phyloP scores from a whole-genome alignment of 495 filamentous ascomycete genomes.

The Clavariopsis aquatica region DNA sequence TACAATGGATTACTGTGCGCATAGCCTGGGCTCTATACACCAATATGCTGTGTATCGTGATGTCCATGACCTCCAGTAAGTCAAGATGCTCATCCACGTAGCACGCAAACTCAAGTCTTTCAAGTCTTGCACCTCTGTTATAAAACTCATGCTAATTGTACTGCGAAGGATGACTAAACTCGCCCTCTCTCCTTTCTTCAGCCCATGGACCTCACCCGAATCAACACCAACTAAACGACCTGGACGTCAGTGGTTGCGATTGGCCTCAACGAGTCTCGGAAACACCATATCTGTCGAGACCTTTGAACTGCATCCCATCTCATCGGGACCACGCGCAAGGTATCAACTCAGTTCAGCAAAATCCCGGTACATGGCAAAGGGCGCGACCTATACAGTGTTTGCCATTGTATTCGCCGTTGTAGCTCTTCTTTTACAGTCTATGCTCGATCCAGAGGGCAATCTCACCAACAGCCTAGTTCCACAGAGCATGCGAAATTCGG shows the following conservation, averaged over 20 bases:
- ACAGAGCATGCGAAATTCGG: constrained; percentile 40
- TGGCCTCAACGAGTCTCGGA: constrained; percentile 82
- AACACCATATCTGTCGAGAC: constrained; percentile 86
- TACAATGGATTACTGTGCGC: constrained; percentile 62
- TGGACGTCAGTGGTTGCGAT: constrained; percentile 64
- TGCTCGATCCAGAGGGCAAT: constrained; percentile 64
- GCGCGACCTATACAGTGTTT: constrained; percentile 48
- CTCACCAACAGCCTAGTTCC: constrained; percentile 59
- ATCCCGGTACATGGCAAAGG: constrained; percentile 52
- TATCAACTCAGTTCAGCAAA: constrained; percentile 66
- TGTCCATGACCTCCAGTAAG: constrained; percentile 70
- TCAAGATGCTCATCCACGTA: not conserved
- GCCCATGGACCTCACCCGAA: constrained; percentile 47
- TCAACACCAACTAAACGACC: constrained; percentile 36
- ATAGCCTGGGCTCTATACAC: constrained; percentile 57
- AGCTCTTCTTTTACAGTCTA: constrained; percentile 62
- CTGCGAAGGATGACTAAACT: constrained; percentile 68
- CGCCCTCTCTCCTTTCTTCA: constrained; percentile 69
- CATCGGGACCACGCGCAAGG: constrained; percentile 55
- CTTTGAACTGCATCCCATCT: constrained; percentile 63
- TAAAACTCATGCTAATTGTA: not conserved
- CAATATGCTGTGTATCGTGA: constrained; percentile 64
- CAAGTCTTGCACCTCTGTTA: not conserved
- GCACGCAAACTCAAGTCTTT: no score
- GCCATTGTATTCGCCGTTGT: constrained; percentile 55